Percentiles rank a stretch among this genome's conserved stretches.
phyloP scores from a whole-genome alignment of 2,329 filamentous ascomycete genomes.

The Alternaria sp. region DNA sequence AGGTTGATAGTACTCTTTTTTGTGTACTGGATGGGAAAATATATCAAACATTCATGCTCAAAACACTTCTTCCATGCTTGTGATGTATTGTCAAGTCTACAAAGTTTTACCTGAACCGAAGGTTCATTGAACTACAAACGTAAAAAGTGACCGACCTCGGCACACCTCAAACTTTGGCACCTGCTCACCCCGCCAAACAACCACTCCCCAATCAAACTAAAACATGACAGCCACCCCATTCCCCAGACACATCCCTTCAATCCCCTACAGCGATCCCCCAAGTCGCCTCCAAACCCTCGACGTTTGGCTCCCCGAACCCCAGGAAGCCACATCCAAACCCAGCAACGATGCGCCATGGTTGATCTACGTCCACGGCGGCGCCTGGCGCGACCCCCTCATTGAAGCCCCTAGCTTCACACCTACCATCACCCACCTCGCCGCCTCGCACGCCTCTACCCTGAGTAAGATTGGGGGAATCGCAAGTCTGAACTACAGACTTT shows the following conservation, averaged over 20 bases:
- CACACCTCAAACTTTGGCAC: background rate
- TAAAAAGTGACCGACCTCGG: background rate
- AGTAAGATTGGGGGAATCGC: conserved; percentile 64
- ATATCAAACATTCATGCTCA: conserved; percentile 16
- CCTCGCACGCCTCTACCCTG: conserved; percentile 9
- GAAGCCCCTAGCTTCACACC: conserved; percentile 42
- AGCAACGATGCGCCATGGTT: conserved; percentile 39
- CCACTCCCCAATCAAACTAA: conserved; percentile 6
- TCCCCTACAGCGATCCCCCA: conserved; percentile 36
- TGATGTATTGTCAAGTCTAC: background rate
- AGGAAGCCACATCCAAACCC: conserved; percentile 9
- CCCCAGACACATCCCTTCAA: conserved; percentile 23
- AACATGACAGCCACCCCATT: conserved; percentile 24
- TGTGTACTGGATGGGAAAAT: conserved; percentile 14
- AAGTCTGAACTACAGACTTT: conserved; percentile 70
- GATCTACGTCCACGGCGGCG: conserved; percentile 58
- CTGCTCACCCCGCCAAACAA: conserved; percentile 22
- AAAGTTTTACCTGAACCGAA: background rate
- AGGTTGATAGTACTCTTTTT: background rate
- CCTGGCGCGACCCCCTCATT: conserved; percentile 57
- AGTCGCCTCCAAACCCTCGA: conserved; percentile 51
- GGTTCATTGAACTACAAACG: background rate
- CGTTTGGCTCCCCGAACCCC: conserved; percentile 49
- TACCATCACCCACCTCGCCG: conserved; percentile 46
- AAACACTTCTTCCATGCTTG: background rate